Evolutionary conservation across 2,329 filamentous ascomycete genomes (phyloP).

Genomic region (Stagonosporopsis rhizophila): DNA sequence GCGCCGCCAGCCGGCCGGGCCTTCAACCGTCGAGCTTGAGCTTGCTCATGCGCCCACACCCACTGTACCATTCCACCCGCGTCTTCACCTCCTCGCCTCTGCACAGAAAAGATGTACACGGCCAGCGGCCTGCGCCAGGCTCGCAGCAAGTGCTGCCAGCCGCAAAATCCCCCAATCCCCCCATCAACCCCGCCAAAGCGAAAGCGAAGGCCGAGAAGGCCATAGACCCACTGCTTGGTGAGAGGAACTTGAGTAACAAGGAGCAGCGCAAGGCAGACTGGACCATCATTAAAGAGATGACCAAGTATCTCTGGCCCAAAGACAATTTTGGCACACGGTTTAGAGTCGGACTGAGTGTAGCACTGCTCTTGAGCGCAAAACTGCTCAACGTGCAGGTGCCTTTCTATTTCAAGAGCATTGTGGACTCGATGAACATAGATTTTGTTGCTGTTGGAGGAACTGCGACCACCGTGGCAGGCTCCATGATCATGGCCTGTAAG

Average conservation of each 20-base stretch:
- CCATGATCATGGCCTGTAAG: conserved; percentile 87
- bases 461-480: conserved; percentile 85
- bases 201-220: conserved; percentile 38
- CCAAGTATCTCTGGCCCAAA: conserved; percentile 94
- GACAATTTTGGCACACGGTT: conserved; percentile 82
- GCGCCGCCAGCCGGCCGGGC: conserved; percentile 41
- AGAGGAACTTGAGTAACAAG: conserved; percentile 72
- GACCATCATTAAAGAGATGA: conserved; percentile 99
- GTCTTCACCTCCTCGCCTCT: conserved; percentile 55
- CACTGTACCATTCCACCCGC: conserved; percentile 38
- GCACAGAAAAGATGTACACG: conserved; percentile 53
- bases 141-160: conserved; percentile 30
- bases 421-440: conserved; percentile 97
- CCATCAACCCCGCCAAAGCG: conserved; percentile 23
- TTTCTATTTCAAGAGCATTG: conserved; percentile 98
- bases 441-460: conserved; percentile 86
- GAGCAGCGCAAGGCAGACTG: conserved; percentile 97
- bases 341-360: conserved; percentile 84
- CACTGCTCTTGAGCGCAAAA: conserved; percentile 86
- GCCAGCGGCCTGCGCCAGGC: conserved; percentile 41
- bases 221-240: conserved; percentile 60
- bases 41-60: conserved; percentile 26
- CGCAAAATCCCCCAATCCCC: conserved; percentile 31
- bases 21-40: conserved; percentile 27
- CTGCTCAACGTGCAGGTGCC: conserved; percentile 94